A percentile compares a stretch with the other conserved stretches of the same genome.
phyloP scores from a whole-genome alignment of 2,329 filamentous ascomycete genomes.

The Diaporthe helianthi region DNA sequence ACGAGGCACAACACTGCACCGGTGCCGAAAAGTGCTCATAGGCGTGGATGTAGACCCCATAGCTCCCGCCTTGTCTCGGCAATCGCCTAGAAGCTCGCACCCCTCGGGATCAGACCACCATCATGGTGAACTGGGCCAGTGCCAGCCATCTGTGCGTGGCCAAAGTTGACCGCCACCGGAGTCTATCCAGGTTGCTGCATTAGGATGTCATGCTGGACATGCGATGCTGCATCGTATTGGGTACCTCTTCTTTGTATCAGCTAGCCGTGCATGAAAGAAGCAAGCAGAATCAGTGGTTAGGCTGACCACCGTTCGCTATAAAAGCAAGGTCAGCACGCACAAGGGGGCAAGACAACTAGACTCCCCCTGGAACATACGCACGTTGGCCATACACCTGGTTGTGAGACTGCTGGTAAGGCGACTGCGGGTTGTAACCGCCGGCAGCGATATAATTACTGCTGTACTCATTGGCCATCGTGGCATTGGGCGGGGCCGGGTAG shows the following conservation, averaged over 20 bases:
- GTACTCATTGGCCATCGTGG: constrained; percentile 64
- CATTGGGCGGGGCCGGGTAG: constrained; percentile 68
- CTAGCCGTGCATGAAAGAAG: constrained; percentile 1
- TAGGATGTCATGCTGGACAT: constrained; percentile 16
- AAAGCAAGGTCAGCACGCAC: constrained; percentile 40
- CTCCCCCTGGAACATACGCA: constrained; percentile 43
- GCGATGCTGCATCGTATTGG: not conserved
- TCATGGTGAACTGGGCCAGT: not conserved
- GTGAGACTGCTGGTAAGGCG: constrained; percentile 63
- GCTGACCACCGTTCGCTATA: constrained; percentile 42
- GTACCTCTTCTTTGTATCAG: constrained; percentile 19
- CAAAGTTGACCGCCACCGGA: not conserved
- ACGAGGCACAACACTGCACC: not conserved
- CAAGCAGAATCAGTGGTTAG: constrained; percentile 31
- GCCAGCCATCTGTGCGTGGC: not conserved
- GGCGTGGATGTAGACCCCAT: not conserved
- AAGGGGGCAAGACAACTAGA: constrained; percentile 15
- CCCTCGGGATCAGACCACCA: not conserved
- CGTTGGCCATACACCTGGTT: constrained; percentile 68
- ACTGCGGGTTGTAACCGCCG: constrained; percentile 63
- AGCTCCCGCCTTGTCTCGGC: not conserved
- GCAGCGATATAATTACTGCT: constrained; percentile 53
- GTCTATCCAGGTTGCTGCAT: not conserved
- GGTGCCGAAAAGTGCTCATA: not conserved
- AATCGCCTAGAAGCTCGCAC: not conserved